Evolutionary conservation across 2,329 filamentous ascomycete genomes (phyloP), one percentile per base, ranked within the genome.

Genomic region (Penicillium sp.): DNA sequence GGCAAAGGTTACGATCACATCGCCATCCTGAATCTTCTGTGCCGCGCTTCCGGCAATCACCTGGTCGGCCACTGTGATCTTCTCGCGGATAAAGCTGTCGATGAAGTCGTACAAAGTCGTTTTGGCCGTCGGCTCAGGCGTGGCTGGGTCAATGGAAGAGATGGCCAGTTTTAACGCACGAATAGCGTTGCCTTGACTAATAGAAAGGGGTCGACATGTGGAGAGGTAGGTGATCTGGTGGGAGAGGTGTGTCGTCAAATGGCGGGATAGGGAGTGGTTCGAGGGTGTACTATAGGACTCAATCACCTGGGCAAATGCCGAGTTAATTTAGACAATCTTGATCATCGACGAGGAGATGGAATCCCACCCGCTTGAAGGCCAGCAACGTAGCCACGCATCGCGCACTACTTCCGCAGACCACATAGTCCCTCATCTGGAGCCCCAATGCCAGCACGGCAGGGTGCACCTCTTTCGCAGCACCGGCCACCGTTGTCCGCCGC

Each of bases 171-270:
- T 98, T 34, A 98, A 77, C 76, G 89, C 91, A 39, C 93, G 81
- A 61, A 98, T 94, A 23, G 89, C 89, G 64, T 97, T 98, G 45
- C 93, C 93, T 83, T 97, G 95, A 47, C 87, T 88, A 67, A 95
- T 93, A 52, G 87, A 94, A 69, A 98, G 86, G 21, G 93, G 90
- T n/a, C 93, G 83, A 60, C 90, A 96, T 53, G 88, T 88, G 45
- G 87, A 87, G 45, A 98, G 78, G 61, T 94, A 96, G 51, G 94
- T 89, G 59, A 98, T 96, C 68, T 98, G 93, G 25, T 90, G 87
- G 58, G 89, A 93, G 44, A 98, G 81, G 66, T 97, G 88, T 8
- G 87, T 86, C 20, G 88, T 93, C 56, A 98, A 83, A 71, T 98
- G 90, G 21, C 93, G 84, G 14, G 89, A 86, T 28, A 98, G 79